A percentile compares a stretch with the other conserved stretches of the same genome.
Conservation (phyloP, 2,329 filamentous ascomycete species). For the Verticillium dahliae region DNA sequence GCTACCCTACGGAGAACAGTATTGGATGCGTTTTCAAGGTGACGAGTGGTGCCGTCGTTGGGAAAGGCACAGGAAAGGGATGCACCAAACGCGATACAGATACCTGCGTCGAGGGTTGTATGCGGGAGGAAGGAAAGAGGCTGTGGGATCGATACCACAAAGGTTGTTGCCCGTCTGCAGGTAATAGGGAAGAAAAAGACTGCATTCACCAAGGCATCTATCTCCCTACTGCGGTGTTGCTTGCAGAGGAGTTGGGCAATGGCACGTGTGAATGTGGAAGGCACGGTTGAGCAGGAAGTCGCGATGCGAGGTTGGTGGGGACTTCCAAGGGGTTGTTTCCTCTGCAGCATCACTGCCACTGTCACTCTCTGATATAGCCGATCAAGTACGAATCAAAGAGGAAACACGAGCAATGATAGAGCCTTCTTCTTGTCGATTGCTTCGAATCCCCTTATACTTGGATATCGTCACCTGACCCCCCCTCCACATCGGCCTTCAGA, state of each 20-base stretch:
- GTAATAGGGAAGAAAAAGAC: not conserved
- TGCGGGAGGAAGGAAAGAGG: not conserved
- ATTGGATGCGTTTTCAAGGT: too few species aligned
- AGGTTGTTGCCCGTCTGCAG: not conserved
- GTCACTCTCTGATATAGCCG: too few species aligned
- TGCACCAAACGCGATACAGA: too few species aligned
- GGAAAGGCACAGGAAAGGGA: too few species aligned
- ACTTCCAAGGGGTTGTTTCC: not conserved
- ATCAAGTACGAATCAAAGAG: too few species aligned
- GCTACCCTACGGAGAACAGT: too few species aligned
- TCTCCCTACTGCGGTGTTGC: too few species aligned
- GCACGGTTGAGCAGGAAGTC: not conserved
- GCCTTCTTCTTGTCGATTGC: not conserved
- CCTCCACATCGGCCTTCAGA: conserved; percentile 12
- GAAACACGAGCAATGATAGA: too few species aligned
- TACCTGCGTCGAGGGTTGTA: too few species aligned
- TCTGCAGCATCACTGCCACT: not conserved
- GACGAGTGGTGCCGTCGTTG: too few species aligned
- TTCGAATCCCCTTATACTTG: not conserved
- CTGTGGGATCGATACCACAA: not conserved
- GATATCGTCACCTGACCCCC: not conserved
- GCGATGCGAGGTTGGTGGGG: not conserved
- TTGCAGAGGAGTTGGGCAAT: too few species aligned
- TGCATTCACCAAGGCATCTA: not conserved
- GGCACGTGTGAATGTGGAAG: not conserved